Evolutionary conservation across 768 basidiomycete genomes (phyloP), one percentile per base, ranked within the genome.

Genomic region (Suillus subluteus): DNA sequence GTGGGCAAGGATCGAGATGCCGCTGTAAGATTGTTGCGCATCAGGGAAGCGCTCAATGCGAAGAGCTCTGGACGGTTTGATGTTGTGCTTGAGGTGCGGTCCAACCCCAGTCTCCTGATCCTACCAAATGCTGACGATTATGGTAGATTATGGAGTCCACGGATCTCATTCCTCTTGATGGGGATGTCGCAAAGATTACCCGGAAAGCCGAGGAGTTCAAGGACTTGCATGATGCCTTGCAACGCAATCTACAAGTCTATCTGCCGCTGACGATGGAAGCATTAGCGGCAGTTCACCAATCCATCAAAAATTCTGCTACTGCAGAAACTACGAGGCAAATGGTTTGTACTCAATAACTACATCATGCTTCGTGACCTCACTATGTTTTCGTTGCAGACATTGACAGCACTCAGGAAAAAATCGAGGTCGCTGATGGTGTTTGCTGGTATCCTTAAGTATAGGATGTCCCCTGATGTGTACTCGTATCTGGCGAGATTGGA

Each of bases 191-290:
- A 11, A 90, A 91, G 75, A 95, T 94, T 72, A 95, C 92, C 41
- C 86, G 90, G 48, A 85, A 90, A 54, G 93, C 95, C 18, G 94
- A 97, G 74, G 92, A 95, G 71, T 96, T 98, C 81, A 90, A 90
- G 74, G 88, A 94, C 63, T 79, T 91, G 21, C 91, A 97, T 65
- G 94, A 97, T 70, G 86, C 92, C 2, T 81, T 98, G 72, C 93
- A 96, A 72, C 88, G 92, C 69, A 98, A 97, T 80, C 78, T 99
- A 76, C 94, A 95, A 72, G 86, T 87, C 2, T 92, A 98, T 76
- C 84, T 99, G 59, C 87, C 92, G 41, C 85, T 95, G 46, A 91
- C 94, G 26, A 99, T 99, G 98, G 95, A 96, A 73, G 88, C 91
- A 37, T 87, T 99, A 35, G 91, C 92, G 59, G 88, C 85, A 16